phyloP scores from a whole-genome alignment of 176 grass and related monocot species.

The Dactylis glomerata region DNA sequence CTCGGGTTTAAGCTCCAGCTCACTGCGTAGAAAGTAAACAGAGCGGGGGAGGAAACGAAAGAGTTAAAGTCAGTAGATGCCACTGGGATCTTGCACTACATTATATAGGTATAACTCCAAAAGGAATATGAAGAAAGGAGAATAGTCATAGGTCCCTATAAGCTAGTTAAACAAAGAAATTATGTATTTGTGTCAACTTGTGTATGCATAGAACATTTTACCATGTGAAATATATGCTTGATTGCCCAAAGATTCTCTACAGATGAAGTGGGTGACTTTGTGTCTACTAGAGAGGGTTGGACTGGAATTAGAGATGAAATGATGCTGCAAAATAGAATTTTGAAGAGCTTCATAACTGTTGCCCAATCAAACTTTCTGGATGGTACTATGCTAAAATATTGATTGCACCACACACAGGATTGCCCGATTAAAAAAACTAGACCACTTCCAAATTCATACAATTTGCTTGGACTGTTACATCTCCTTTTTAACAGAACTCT shows the following conservation, averaged over 20 bases:
- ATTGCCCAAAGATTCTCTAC: not conserved
- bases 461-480: not conserved
- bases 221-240: not conserved
- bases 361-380: not conserved
- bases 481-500: not conserved
- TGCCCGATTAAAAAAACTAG: not conserved
- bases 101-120: slow-evolving; percentile 5
- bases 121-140: slow-evolving; percentile 1
- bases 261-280: not conserved
- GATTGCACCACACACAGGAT: not conserved
- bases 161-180: too few species aligned
- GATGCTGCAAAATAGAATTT: not conserved
- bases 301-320: slow-evolving; percentile 6
- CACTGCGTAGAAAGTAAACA: slow-evolving; percentile 47
- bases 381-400: slow-evolving; percentile 3
- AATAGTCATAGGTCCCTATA: too few species aligned
- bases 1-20: slow-evolving; percentile 91
- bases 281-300: not conserved
- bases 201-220: not conserved
- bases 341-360: not conserved
- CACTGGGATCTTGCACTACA: slow-evolving; percentile 4
- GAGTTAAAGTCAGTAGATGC: slow-evolving; percentile 3
- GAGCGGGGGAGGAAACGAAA: slow-evolving; percentile 18
- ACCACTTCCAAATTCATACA: not conserved
- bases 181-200: not conserved